phyloP scores from a whole-genome alignment of 2,329 filamentous ascomycete genomes.

The Aspergillus tamarii region DNA sequence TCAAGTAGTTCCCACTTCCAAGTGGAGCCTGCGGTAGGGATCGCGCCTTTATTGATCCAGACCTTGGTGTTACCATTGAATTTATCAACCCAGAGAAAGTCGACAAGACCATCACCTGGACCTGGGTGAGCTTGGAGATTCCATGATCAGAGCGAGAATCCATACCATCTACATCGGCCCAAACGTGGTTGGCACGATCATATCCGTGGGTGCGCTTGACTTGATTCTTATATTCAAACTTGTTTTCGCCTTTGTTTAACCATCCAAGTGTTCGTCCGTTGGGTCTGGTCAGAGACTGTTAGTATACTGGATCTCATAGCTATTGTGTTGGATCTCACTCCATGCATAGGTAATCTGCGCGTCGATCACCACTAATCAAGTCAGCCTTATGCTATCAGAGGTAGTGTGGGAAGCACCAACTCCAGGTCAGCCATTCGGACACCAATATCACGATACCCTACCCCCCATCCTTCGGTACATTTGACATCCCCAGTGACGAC shows the following conservation, averaged over 20 bases:
- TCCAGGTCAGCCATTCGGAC: background rate
- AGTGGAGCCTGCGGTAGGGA: background rate
- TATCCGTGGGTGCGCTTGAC: background rate
- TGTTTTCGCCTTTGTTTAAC: background rate
- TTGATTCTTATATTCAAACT: background rate
- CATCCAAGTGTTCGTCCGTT: background rate
- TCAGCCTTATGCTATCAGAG: too few species aligned
- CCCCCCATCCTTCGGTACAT: slow-evolving; percentile 2
- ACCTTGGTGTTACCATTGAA: background rate
- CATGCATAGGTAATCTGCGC: background rate
- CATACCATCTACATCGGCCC: slow-evolving; percentile 2
- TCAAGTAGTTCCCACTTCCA: background rate
- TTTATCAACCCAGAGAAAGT: background rate
- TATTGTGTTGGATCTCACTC: too few species aligned
- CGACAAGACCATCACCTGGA: background rate
- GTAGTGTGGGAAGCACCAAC: background rate
- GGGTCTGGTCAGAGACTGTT: background rate
- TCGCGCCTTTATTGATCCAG: background rate
- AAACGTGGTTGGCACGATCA: background rate
- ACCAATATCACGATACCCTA: background rate
- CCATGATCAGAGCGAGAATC: too few species aligned
- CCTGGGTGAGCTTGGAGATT: too few species aligned
- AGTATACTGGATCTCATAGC: too few species aligned
- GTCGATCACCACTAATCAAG: background rate
- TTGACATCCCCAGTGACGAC: background rate